Conservation (phyloP, 768 basidiomycete species). For the Hypsizygus marmoreus region DNA sequence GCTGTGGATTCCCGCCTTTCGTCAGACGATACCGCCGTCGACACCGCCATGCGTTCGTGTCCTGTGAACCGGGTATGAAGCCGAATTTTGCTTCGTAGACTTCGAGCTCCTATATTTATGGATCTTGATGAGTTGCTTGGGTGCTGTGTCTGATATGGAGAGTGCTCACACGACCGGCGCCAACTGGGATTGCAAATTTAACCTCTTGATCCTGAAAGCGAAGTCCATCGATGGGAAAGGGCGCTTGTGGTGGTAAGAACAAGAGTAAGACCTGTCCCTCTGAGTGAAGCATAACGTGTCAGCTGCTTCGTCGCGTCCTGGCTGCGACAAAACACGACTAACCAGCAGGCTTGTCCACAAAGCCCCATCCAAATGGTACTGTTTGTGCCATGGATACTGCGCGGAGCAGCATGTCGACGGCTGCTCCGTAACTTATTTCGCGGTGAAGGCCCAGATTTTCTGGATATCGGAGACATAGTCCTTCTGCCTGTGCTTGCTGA, state of each 20-base stretch:
- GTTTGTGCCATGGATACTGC: conserved; percentile 57
- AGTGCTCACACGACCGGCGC: conserved; percentile 52
- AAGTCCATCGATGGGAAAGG: conserved; percentile 77
- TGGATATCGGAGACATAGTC: conserved; percentile 71
- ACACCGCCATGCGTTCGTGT: conserved; percentile 64
- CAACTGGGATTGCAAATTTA: conserved; percentile 54
- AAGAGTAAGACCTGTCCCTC: conserved; percentile 72
- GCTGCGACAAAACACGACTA: conserved; percentile 20
- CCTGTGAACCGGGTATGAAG: conserved; percentile 68
- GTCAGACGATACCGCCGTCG: conserved; percentile 71
- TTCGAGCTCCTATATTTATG: conserved; percentile 68
- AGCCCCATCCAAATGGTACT: conserved; percentile 71
- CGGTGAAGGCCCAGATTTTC: conserved; percentile 61
- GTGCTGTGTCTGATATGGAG: conserved; percentile 5
- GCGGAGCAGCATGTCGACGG: conserved; percentile 60
- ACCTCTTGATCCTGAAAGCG: conserved; percentile 76
- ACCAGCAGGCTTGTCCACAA: conserved; percentile 80
- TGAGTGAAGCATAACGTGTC: conserved; percentile 21
- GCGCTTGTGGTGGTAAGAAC: conserved; percentile 57
- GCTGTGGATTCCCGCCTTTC: conserved; percentile 72
- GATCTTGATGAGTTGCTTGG: conserved; percentile 3
- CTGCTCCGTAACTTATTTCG: conserved; percentile 56
- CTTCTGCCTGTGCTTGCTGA: conserved; percentile 56
- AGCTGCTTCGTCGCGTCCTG: background rate
- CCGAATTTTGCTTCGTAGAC: conserved; percentile 73